These are phyloP conservation scores for Candida nitratophila DNA, from an alignment of 805 yeast species.

Conservation along the genomic window DNA sequence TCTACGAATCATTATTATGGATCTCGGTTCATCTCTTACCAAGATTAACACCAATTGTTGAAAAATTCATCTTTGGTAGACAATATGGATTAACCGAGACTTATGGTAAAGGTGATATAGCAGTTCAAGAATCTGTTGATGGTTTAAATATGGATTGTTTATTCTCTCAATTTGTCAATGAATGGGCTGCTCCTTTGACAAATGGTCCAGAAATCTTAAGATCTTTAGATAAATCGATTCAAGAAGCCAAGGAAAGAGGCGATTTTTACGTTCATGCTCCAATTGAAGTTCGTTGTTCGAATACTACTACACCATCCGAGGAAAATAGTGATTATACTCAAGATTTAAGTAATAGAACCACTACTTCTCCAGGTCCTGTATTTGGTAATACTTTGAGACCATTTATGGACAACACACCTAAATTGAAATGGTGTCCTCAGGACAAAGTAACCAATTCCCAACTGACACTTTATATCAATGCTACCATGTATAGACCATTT, in stretches of 20 bases:
- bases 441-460: slow-evolving; percentile 61
- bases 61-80: slow-evolving; percentile 74
- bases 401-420: slow-evolving; percentile 73
- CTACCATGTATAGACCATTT: slow-evolving; percentile 96
- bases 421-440: slow-evolving; percentile 47
- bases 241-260: slow-evolving; percentile 48
- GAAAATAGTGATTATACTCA: slow-evolving; percentile 22
- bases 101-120: slow-evolving; percentile 46
- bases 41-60: slow-evolving; percentile 75
- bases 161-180: slow-evolving; percentile 89
- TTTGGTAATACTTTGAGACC: slow-evolving; percentile 83
- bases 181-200: slow-evolving; percentile 90
- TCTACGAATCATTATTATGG: slow-evolving; percentile 77
- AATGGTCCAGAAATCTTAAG: slow-evolving; percentile 67
- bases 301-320: slow-evolving; percentile 43
- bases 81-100: slow-evolving; percentile 78
- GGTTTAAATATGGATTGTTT: slow-evolving; percentile 94
- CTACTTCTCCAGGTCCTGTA: slow-evolving; percentile 65
- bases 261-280: slow-evolving; percentile 91
- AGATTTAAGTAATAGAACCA: slow-evolving; percentile 45
- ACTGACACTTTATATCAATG: slow-evolving; percentile 80
- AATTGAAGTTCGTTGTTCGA: slow-evolving; percentile 88
- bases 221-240: slow-evolving; percentile 55
- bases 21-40: slow-evolving; percentile 69
- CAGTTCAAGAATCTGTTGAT: slow-evolving; percentile 74